phyloP scores from a whole-genome alignment of 257 asterid genomes.

The Primulina tabacum region DNA sequence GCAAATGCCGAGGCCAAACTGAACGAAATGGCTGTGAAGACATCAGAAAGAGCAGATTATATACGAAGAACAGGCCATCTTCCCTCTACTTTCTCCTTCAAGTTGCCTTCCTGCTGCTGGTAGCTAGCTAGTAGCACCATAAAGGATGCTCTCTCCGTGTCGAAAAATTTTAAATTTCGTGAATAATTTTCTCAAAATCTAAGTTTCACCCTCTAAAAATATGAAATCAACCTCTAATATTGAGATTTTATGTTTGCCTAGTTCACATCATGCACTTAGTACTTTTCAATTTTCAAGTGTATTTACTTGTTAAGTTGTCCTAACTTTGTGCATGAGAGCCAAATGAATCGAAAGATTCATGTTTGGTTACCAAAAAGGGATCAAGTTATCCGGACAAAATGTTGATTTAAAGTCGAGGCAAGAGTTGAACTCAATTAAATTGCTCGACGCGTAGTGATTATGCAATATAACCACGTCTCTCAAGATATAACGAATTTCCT shows the following conservation, averaged over 20 bases:
- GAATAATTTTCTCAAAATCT: no score
- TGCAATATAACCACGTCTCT: no score
- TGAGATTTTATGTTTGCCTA: neutral
- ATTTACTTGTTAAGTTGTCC: no score
- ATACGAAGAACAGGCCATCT: slow-evolving; percentile 72
- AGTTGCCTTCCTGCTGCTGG: slow-evolving; percentile 63
- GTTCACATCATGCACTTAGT: neutral
- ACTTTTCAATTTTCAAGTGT: neutral
- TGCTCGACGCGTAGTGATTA: no score
- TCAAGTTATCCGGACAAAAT: no score
- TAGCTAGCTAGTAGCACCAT: slow-evolving; percentile 21
- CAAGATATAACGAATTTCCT: no score
- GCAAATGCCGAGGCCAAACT: slow-evolving; percentile 83
- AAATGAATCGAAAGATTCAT: no score
- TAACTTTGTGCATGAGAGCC: neutral
- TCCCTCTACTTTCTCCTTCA: slow-evolving; percentile 62
- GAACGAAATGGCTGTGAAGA: slow-evolving; percentile 62
- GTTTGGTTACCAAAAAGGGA: no score
- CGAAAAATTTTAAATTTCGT: no score
- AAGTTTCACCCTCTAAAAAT: neutral
- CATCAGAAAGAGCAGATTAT: slow-evolving; percentile 70
- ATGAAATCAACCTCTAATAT: neutral
- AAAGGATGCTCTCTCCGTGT: no score
- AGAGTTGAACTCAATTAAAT: no score
- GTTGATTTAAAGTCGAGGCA: no score